Evolutionary conservation across 208 protist genomes (phyloP), one percentile per base, ranked within the genome.

Genomic region (Endotrypanum monterogeii): DNA sequence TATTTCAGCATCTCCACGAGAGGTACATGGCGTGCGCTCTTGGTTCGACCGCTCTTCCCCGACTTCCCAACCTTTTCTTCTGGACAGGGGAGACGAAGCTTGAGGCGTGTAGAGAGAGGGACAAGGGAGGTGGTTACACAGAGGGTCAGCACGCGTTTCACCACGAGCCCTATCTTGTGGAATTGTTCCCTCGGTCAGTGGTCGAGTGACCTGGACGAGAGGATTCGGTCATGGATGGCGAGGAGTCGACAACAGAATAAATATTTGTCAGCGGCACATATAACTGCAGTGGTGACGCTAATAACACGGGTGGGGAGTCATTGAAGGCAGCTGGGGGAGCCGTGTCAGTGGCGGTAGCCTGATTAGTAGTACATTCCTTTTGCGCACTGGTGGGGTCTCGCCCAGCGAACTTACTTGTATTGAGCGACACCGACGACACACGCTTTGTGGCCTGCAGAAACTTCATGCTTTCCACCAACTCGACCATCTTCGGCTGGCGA

Each of bases 401-500:
- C 48, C 37, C 48, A 18, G 55, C 65, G 1, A 67, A 44, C 46
- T 58, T 70, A 8, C 37, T 44, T 48, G 70, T 14, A 28, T 71
- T 65, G 25, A 76, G 48, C 41, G 69, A 37, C 65, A 80, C 32
- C 37, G 78, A 50, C n/a, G 57, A 63, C 0, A 73, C 66, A 0
- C 74, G 67, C 51, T 85, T 89, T 44, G 82, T 75, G 12, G 48
- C 68, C 55, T 81, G 82, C 37, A 89, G 50, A 30, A 74, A 79
- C 73, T 88, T 89, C 63, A 94, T 78, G 48, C 79, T 74, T 65
- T 87, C 74, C 51, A 87, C 61, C 14, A 89, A 48, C 23, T 78
- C 73, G 11, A 87, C 68, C 77, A 90, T 85, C 55, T 79, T 70
- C n/a, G 84, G 63, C 67, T 88, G 83, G n/a, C 83, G 83, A 37